Conservation (phyloP, 768 basidiomycete genomes). For the Boletus rubroflammeus region DNA sequence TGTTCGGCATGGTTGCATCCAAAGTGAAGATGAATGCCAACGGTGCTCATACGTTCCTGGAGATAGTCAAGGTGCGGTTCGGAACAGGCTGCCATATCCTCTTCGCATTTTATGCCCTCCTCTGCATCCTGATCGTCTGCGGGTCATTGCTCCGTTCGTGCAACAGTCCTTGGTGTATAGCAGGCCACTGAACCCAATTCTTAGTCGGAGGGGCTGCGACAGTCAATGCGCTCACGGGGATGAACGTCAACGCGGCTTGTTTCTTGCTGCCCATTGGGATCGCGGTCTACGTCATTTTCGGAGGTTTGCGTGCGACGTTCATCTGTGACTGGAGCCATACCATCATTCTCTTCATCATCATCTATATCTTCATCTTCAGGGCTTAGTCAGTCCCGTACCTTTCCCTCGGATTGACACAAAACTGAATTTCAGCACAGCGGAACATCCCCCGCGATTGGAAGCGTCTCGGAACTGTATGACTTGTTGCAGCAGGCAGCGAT, state of each 20-base stretch:
- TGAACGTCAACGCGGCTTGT: constrained; percentile 42
- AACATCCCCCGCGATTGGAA: constrained; percentile 37
- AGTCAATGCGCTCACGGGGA: constrained; percentile 44
- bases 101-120: constrained; percentile 50
- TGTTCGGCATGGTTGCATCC: constrained; percentile 52
- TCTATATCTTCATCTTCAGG: constrained; percentile 34
- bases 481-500: constrained; percentile 44
- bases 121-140: constrained; percentile 50
- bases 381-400: constrained; percentile 26
- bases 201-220: constrained; percentile 45
- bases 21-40: constrained; percentile 61
- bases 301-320: constrained; percentile 44
- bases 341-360: constrained; percentile 41
- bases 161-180: background rate
- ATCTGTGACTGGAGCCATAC: constrained; percentile 45
- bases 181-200: background rate
- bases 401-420: background rate
- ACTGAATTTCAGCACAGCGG: constrained; percentile 23
- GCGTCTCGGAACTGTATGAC: constrained; percentile 41
- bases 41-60: constrained; percentile 54
- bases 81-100: constrained; percentile 45
- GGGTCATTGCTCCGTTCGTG: constrained; percentile 46
- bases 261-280: constrained; percentile 46
- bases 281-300: constrained; percentile 41
- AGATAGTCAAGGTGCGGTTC: constrained; percentile 51